Evolutionary conservation across 2,329 filamentous ascomycete genomes (phyloP).

Genomic region (Lecanoromycetidae sp.): DNA sequence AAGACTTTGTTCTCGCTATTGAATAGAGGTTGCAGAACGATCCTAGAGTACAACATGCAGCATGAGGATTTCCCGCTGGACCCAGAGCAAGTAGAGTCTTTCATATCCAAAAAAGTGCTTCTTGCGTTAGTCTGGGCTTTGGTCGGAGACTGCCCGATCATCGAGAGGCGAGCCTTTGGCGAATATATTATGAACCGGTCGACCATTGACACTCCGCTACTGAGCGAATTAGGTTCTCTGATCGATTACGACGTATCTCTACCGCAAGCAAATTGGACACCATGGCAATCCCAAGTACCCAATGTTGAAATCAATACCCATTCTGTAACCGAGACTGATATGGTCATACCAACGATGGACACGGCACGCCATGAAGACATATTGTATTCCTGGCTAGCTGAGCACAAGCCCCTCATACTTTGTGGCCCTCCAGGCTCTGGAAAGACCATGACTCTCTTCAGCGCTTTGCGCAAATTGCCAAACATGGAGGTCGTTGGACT

Average conservation of each 20-base stretch:
- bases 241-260: slow-evolving; percentile 92
- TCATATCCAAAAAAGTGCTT: slow-evolving; percentile 84
- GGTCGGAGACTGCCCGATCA: slow-evolving; percentile 83
- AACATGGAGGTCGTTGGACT: slow-evolving; percentile 99
- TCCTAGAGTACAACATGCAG: slow-evolving; percentile 91
- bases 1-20: slow-evolving; percentile 90
- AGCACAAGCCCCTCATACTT: slow-evolving; percentile 92
- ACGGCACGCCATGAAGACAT: slow-evolving; percentile 97
- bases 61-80: slow-evolving; percentile 91
- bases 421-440: slow-evolving; percentile 96
- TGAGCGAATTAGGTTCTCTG: slow-evolving; percentile 67
- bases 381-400: slow-evolving; percentile 97
- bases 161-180: slow-evolving; percentile 78
- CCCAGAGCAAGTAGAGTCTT: slow-evolving; percentile 76
- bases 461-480: slow-evolving; percentile 85
- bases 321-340: slow-evolving; percentile 92
- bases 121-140: slow-evolving; percentile 91
- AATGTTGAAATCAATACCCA: slow-evolving; percentile 96
- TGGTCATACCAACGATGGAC: slow-evolving; percentile 94
- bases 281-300: slow-evolving; percentile 92
- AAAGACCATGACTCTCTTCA: slow-evolving; percentile 99
- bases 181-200: slow-evolving; percentile 72
- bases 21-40: slow-evolving; percentile 82
- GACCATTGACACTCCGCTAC: slow-evolving; percentile 70
- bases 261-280: slow-evolving; percentile 75